A percentile compares a stretch with the other conserved stretches of the same genome.
Conservation (phyloP, 169 alveolate genomes). For the Plasmodium coatneyi region DNA sequence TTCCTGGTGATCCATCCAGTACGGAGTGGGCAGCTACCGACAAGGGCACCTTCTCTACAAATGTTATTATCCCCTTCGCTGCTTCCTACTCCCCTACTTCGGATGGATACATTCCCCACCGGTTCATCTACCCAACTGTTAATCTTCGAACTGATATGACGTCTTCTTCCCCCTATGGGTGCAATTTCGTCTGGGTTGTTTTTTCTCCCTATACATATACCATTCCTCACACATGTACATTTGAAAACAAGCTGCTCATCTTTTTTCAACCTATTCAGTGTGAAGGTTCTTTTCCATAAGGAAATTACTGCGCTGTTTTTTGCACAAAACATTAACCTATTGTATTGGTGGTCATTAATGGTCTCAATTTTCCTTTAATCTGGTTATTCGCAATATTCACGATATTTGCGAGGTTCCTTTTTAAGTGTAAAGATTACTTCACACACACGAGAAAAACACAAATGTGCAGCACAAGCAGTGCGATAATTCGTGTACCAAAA, state of each 20-base stretch:
- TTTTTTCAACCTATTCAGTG: constrained; percentile 11
- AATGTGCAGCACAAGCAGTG: neutral
- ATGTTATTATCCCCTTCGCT: neutral
- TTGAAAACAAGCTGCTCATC: constrained; percentile 18
- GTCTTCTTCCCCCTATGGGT: neutral
- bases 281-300: constrained; percentile 5
- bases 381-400: neutral
- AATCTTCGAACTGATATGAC: neutral
- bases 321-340: constrained; percentile 29
- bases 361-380: neutral
- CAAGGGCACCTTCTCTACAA: neutral
- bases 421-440: neutral
- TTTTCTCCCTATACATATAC: constrained; percentile 24
- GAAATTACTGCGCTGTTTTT: constrained; percentile 1
- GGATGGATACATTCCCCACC: neutral
- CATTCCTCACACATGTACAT: constrained; percentile 30
- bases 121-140: neutral
- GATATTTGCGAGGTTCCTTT: neutral
- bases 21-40: neutral
- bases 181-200: neutral
- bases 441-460: neutral
- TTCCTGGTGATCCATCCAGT: neutral
- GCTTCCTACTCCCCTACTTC: neutral
- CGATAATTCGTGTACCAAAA: neutral
- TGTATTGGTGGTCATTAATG: neutral